phyloP scores from a whole-genome alignment of 2,329 filamentous ascomycete species.

The Kalmusia sp. region DNA sequence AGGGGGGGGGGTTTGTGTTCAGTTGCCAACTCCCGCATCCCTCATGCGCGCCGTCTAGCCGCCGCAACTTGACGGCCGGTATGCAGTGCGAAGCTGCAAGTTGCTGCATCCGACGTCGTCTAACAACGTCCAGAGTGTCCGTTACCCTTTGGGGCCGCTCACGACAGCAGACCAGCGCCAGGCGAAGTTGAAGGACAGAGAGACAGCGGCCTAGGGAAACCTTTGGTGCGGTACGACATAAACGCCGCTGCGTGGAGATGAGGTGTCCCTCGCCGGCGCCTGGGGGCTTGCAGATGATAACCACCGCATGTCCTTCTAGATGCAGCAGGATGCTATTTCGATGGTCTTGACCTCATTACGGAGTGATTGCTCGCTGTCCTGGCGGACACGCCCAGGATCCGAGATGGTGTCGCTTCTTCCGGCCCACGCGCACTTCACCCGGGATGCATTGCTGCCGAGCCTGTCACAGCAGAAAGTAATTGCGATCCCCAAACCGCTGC shows the following conservation, averaged over 20 bases:
- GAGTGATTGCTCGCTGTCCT: background rate
- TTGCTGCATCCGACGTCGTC: background rate
- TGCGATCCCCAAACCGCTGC: constrained; percentile 17
- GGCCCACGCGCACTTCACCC: constrained; percentile 13
- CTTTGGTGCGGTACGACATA: too few relatives aligned
- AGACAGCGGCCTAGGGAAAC: too few relatives aligned
- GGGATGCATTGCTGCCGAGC: constrained; percentile 18
- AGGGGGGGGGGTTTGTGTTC: too few relatives aligned
- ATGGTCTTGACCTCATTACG: background rate
- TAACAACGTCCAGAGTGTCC: background rate
- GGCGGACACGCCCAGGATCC: background rate
- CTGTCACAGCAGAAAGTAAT: constrained; percentile 11
- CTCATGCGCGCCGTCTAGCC: background rate
- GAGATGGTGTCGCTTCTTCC: background rate
- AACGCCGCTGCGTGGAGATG: background rate
- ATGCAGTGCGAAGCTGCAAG: background rate
- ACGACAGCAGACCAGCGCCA: background rate
- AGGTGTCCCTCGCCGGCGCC: too few relatives aligned
- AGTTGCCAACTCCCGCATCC: background rate
- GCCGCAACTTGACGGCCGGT: background rate
- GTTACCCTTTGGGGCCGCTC: background rate
- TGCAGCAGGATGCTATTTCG: background rate
- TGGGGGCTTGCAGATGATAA: too few relatives aligned
- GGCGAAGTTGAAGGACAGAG: too few relatives aligned
- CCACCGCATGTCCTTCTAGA: background rate